These are phyloP conservation scores for Dacryopinax primogenitus DNA, from an alignment of 768 basidiomycete species.

Conservation along the genomic window DNA sequence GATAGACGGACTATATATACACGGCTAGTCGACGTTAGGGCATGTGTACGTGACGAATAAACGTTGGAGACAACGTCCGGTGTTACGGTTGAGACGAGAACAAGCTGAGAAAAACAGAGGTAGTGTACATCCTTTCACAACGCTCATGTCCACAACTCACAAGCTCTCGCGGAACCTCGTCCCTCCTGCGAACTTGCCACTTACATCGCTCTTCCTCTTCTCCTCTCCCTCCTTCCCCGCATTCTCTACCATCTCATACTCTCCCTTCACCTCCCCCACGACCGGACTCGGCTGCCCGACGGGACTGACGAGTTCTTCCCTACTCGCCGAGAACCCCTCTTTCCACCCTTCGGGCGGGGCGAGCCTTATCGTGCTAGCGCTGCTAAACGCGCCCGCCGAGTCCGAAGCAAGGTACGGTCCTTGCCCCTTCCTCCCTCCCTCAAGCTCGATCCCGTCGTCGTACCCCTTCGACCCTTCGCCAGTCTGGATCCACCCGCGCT, in stretches of 20 bases:
- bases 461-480: not conserved
- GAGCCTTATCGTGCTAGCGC: not conserved
- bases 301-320: not conserved
- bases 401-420: not conserved
- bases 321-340: not conserved
- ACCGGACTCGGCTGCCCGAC: not conserved
- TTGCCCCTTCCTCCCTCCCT: conserved; percentile 4
- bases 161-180: conserved; percentile 6
- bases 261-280: not conserved
- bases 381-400: not conserved
- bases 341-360: not conserved
- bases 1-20: not conserved
- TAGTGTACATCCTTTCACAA: not conserved
- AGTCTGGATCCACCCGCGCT: not conserved
- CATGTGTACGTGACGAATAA: not conserved
- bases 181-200: not conserved
- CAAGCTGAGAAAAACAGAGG: not conserved
- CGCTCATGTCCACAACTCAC: not conserved
- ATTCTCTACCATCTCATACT: not conserved
- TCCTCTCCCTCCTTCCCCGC: not conserved
- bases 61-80: not conserved
- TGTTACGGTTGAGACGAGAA: not conserved
- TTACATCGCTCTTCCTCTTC: not conserved
- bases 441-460: not conserved
- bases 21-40: not conserved